Base-by-base conservation (phyloP, 441 rosid genomes). In the Populus trichocarpa region DNA sequence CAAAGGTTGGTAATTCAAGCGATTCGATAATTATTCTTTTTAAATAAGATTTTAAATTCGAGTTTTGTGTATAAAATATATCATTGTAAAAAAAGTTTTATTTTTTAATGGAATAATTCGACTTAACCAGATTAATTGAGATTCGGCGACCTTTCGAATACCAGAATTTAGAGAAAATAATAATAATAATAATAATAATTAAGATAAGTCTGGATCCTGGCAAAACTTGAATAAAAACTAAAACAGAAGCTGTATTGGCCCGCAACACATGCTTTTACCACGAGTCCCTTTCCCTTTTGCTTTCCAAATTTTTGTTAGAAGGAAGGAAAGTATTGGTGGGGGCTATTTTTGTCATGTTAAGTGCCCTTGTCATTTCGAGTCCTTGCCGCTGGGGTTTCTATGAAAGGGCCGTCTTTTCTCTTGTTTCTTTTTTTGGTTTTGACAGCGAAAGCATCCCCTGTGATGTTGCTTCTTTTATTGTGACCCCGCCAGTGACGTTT, bases 401-500 rank as follows among this genome's bases (percentile, higher is more conserved):
- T 16, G 7, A 53, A 53, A 53, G n/a, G 61, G 61, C 2, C n/a
- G 8, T 18, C 8, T 53, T 53, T 53, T 18, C 8, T 53, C 20
- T 50, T 4, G 57, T 53, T 53, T 53, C n/a, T 53, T 53, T 50
- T 53, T 16, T 6, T 6, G 22, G 61, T 53, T 53, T 73, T 4
- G 77, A n/a, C 2, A 70, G 57, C 12, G 68, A 22, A 42, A 33
- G 30, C 66, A 26, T 18, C 69, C 18, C n/a, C 12, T 35, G 53
- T 53, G 28, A 50, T 33, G 59, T 20, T 57, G 75, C 74, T 69
- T 69, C 78, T 63, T 57, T 68, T 57, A 32, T 14, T 28, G 71
- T 30, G 1, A 40, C 8, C 50, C 69, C 30, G 50, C 42, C 79
- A 22, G 40, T 28, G 70, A 74, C 78, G 78, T 74, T 77, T 70